These are phyloP conservation scores for Blepharisma stoltei DNA, from an alignment of 73 alveolate genomes.

Conservation along the genomic window DNA sequence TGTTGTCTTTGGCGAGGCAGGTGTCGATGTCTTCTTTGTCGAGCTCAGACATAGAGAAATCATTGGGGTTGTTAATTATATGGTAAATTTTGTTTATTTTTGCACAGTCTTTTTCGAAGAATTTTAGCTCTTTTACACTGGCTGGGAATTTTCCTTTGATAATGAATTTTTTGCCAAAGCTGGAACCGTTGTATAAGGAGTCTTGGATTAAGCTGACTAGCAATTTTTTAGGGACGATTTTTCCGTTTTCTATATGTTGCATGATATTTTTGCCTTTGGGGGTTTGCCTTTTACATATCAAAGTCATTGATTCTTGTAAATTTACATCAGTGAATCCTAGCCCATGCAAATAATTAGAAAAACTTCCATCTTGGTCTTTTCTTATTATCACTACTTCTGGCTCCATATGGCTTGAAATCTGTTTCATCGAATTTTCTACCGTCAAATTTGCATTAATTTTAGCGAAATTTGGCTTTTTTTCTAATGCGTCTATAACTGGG, in stretches of 20 bases:
- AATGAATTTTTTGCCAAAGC: slow-evolving; percentile 41
- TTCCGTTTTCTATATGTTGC: slow-evolving; percentile 44
- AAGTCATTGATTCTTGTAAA: slow-evolving; percentile 41
- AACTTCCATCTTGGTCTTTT: slow-evolving; percentile 30
- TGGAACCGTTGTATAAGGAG: slow-evolving; percentile 50
- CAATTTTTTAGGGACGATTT: slow-evolving; percentile 60
- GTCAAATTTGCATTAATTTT: neutral
- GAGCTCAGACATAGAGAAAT: slow-evolving; percentile 32
- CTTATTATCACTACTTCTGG: slow-evolving; percentile 53
- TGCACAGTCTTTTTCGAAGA: slow-evolving; percentile 58
- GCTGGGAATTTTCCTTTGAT: slow-evolving; percentile 52
- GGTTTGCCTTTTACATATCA: slow-evolving; percentile 50
- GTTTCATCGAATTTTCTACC: neutral
- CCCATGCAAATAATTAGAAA: neutral
- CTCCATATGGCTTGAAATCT: slow-evolving; percentile 41
- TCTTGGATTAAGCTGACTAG: slow-evolving; percentile 50
- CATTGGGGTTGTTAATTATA: slow-evolving; percentile 25
- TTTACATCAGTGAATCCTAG: slow-evolving; percentile 49
- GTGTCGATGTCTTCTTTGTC: slow-evolving; percentile 34
- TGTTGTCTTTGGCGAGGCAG: neutral
- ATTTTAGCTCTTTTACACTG: slow-evolving; percentile 52
- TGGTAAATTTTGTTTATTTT: slow-evolving; percentile 47
- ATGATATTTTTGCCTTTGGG: slow-evolving; percentile 55
- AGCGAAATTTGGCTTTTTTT: neutral
- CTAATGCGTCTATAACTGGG: neutral